Evolutionary conservation across 306 rosid species (phyloP).

Genomic region (Hippophae tibetana): DNA sequence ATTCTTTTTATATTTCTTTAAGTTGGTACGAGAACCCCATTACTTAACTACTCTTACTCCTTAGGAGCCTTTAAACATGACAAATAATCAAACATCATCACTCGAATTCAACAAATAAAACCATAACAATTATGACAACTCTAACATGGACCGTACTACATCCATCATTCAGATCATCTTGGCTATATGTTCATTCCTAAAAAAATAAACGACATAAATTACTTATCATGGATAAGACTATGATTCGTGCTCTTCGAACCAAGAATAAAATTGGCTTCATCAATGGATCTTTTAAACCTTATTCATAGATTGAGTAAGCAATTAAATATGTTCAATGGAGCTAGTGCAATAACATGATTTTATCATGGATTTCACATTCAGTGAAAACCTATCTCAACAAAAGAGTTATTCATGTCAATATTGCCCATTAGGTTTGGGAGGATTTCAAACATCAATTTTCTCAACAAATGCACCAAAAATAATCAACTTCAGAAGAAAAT

Average conservation of each 20-base stretch:
- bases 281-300: conserved; percentile 7
- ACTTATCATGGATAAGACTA: conserved; percentile 15
- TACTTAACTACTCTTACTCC: no score
- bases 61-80: no score
- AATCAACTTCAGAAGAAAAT: conserved; percentile 16
- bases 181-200: conserved; percentile 1
- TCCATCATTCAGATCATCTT: no score
- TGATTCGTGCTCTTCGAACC: conserved; percentile 14
- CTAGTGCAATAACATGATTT: not conserved
- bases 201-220: conserved; percentile 12
- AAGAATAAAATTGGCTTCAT: conserved; percentile 19
- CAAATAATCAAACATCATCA: no score
- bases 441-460: conserved; percentile 10
- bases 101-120: no score
- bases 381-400: conserved; percentile 19
- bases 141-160: no score
- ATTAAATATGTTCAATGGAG: not conserved
- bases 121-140: no score
- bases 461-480: conserved; percentile 15
- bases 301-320: not conserved
- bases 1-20: no score
- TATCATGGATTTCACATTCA: conserved; percentile 12
- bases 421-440: not conserved
- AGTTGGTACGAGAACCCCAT: no score
- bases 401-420: conserved; percentile 8